These are phyloP conservation scores for Chlamydomonas eustigma DNA, from an alignment of 139 green algal species.

Conservation along the genomic window DNA sequence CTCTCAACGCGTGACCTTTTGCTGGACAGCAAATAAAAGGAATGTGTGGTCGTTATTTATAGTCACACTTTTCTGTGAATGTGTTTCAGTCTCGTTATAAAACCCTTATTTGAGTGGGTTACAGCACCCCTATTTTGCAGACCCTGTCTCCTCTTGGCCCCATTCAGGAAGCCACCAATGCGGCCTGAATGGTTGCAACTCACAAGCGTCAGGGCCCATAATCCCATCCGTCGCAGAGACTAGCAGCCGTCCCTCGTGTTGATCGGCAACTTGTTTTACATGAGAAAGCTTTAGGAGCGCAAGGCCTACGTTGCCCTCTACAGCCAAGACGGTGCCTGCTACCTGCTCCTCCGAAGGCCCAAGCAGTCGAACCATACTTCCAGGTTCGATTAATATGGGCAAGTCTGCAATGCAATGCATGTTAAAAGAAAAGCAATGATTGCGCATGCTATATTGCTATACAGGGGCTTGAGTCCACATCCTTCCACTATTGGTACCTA, in stretches of 20 bases:
- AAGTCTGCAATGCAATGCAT: neutral
- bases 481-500: neutral
- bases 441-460: neutral
- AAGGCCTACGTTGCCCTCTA: neutral
- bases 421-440: neutral
- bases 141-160: constrained; percentile 10
- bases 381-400: neutral
- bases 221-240: neutral
- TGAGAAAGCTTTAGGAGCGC: neutral
- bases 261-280: neutral
- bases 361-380: neutral
- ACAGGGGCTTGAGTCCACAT: neutral
- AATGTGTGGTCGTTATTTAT: no score
- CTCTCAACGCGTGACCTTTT: no score
- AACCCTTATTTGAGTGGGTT: no score
- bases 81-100: no score
- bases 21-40: no score
- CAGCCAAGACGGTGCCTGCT: neutral
- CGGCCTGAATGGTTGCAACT: neutral
- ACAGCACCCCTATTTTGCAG: no score
- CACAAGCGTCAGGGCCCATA: neutral
- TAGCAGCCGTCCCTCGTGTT: neutral
- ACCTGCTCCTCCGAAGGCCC: no score
- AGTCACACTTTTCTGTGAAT: no score
- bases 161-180: neutral